Conservation (phyloP, 495 filamentous ascomycete species). For the Copromyces sp. region DNA sequence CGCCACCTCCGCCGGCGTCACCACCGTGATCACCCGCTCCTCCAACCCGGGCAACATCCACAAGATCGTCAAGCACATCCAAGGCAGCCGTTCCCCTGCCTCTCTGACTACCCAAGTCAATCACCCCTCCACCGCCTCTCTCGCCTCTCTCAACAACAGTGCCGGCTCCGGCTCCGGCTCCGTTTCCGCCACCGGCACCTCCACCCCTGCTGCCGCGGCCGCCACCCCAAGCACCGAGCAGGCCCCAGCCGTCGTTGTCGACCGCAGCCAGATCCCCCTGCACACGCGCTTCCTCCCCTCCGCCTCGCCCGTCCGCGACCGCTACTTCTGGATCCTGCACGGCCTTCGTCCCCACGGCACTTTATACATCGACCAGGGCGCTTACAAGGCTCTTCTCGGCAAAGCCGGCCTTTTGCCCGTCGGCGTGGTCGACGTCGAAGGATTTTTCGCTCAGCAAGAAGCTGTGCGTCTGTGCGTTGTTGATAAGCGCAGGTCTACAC, state of each 20-base stretch:
- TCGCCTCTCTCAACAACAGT: not conserved
- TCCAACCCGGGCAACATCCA: conserved; percentile 88
- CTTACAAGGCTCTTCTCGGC: conserved; percentile 61
- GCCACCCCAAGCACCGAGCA: conserved; percentile 17
- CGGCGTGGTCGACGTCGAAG: conserved; percentile 81
- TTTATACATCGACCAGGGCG: conserved; percentile 83
- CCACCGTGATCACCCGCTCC: conserved; percentile 84
- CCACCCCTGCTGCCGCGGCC: conserved; percentile 4
- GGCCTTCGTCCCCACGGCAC: conserved; percentile 88
- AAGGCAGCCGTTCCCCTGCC: conserved; percentile 39
- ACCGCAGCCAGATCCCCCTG: conserved; percentile 41
- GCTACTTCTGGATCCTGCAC: conserved; percentile 94
- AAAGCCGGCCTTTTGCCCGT: conserved; percentile 89
- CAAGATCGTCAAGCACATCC: conserved; percentile 74
- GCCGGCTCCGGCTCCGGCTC: too few species aligned
- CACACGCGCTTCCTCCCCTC: conserved; percentile 91
- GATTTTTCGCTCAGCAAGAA: conserved; percentile 84
- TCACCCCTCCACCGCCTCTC: conserved; percentile 3
- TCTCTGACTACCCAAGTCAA: conserved; percentile 16
- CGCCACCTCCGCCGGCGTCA: conserved; percentile 90
- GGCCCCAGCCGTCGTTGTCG: conserved; percentile 23
- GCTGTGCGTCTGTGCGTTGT: conserved; percentile 76
- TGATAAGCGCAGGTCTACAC: conserved; percentile 26
- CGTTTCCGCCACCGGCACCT: not conserved
- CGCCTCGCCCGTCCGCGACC: conserved; percentile 76